Conservation (phyloP, 495 filamentous ascomycete species). For the Lophiostoma macrostomum region DNA sequence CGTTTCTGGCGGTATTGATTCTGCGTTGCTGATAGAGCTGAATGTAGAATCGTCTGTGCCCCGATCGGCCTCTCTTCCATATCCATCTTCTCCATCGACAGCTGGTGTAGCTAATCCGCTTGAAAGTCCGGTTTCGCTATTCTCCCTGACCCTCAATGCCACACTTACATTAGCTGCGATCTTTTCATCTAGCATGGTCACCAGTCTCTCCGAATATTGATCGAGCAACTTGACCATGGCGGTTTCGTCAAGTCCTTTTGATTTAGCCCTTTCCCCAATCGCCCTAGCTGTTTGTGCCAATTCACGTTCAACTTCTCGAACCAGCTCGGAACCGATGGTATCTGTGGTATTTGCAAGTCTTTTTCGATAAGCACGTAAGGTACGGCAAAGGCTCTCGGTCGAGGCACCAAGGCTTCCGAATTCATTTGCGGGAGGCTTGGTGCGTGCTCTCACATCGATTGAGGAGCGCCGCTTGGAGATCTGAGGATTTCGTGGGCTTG, state of each 20-base stretch:
- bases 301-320: constrained; percentile 76
- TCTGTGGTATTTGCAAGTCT: constrained; percentile 66
- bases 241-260: constrained; percentile 50
- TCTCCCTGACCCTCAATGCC: constrained; percentile 32
- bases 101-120: constrained; percentile 11
- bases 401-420: constrained; percentile 68
- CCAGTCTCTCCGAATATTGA: constrained; percentile 66
- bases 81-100: background rate
- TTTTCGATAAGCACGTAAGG: constrained; percentile 77
- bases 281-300: constrained; percentile 70
- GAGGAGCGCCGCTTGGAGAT: constrained; percentile 50
- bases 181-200: constrained; percentile 69
- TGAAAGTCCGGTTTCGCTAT: constrained; percentile 26
- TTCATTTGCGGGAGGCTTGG: constrained; percentile 49
- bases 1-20: background rate
- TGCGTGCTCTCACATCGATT: constrained; percentile 54
- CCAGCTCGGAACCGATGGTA: constrained; percentile 53
- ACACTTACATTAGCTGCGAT: constrained; percentile 46
- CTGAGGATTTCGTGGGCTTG: constrained; percentile 34
- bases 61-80: constrained; percentile 1
- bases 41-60: constrained; percentile 8
- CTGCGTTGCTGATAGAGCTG: constrained; percentile 4
- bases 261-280: constrained; percentile 57
- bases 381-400: constrained; percentile 76
- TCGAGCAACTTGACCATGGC: constrained; percentile 64